phyloP scores from a whole-genome alignment of 176 grass and related monocot genomes.

The Oropetium thomaeum region DNA sequence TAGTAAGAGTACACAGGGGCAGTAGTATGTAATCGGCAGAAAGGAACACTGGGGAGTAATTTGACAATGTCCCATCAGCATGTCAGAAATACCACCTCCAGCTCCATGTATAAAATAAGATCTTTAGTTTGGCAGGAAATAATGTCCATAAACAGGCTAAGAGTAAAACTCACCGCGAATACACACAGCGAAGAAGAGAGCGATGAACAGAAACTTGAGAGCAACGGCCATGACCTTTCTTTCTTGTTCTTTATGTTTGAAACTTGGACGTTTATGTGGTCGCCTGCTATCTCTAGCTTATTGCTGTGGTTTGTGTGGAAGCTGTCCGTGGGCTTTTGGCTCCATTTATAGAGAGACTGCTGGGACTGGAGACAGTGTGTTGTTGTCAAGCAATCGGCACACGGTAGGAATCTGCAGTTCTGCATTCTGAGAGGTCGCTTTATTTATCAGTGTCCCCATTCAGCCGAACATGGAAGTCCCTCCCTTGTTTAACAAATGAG shows the following conservation, averaged over 20 bases:
- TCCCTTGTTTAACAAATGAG: background rate
- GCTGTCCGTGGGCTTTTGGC: background rate
- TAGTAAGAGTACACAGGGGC: too few species aligned
- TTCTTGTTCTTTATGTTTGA: background rate
- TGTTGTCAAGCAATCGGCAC: background rate
- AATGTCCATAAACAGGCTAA: too few species aligned
- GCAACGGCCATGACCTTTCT: background rate
- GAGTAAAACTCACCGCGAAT: background rate
- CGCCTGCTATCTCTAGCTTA: background rate
- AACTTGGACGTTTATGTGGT: background rate
- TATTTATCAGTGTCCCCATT: background rate
- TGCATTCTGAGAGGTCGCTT: background rate
- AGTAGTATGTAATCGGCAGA: background rate
- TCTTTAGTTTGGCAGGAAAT: too few species aligned
- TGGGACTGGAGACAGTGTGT: background rate
- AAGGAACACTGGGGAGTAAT: too few species aligned
- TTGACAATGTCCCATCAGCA: too few species aligned
- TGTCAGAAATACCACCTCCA: too few species aligned
- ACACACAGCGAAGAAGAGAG: background rate
- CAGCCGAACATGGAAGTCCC: background rate
- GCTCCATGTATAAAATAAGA: too few species aligned
- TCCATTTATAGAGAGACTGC: conserved; percentile 35
- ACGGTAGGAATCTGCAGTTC: background rate
- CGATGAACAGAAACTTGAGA: background rate
- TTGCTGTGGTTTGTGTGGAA: background rate